Base-by-base conservation (phyloP, 2,329 filamentous ascomycete species). In the Trichophyton verrucosum region DNA sequence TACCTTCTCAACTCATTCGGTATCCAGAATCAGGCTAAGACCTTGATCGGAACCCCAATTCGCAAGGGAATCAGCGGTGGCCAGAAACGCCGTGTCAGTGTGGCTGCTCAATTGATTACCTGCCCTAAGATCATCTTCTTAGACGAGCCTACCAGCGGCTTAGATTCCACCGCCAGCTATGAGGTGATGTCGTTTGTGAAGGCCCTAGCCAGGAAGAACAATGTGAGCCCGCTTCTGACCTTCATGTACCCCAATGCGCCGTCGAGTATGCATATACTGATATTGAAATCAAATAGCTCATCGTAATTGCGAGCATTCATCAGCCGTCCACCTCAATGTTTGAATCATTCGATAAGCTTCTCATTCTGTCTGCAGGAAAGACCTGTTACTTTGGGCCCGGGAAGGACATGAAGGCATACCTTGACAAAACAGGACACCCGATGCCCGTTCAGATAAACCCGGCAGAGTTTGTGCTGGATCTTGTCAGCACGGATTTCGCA, bases 21-120 rank as follows among this genome's bases (percentile, higher is more conserved):
- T 11, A 81, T 95, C 1, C 78, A 80, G 27, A 78, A 80, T 1
- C 88, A 91, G 69, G 80, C 84, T 1, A 76, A 88, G 63, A 86
- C 85, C 2, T 74, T 95, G 51, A 85, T 95, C 64, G 90, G 90
- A 42, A 95, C 90, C 0, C 87, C 89, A 0, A 86, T 94, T 64
- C 82, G 84, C 9, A 94, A 91, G 73, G 90, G 90, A 13, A 84
- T 95, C 61, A 89, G 86, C 64, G 90, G 90, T 57, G 90, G 89
- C 1, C 89, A 95, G 76, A 95, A 94, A 77, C 81, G 88, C 44
- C 81, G 90, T 58, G 80, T 92, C 6, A 88, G 87, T 65, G 85
- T 95, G 3, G 89, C 89, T 0, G 88, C 86, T 63, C 88, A 90
- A 69, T 80, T 95, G 40, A 88, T 95, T 68, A 92, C 89, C 1